phyloP scores from a whole-genome alignment of 2,329 filamentous ascomycete species.

The Penicillium italicum region DNA sequence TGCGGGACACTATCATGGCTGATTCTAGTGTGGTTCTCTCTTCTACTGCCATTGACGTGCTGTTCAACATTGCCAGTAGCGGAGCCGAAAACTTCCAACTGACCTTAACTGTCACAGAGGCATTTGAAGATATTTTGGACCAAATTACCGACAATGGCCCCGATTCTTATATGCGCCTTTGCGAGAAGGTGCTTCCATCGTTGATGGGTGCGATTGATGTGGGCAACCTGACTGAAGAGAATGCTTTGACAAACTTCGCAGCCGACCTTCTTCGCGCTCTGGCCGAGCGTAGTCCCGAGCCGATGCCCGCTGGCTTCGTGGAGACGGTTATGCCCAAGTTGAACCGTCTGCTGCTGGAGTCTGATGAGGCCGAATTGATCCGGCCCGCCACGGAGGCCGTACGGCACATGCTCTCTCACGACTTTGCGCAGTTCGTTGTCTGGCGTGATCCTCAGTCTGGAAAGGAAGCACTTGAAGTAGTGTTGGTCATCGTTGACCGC shows the following conservation, averaged over 20 bases:
- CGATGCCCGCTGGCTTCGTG: slow-evolving; percentile 82
- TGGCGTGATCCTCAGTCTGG: slow-evolving; percentile 76
- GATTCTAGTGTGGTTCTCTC: slow-evolving; percentile 72
- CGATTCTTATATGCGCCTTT: slow-evolving; percentile 72
- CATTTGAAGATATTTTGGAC: slow-evolving; percentile 81
- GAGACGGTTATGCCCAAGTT: slow-evolving; percentile 82
- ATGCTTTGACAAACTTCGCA: slow-evolving; percentile 76
- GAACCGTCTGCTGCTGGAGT: slow-evolving; percentile 74
- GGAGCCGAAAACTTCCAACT: slow-evolving; percentile 89
- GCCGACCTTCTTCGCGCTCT: slow-evolving; percentile 79
- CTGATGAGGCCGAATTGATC: slow-evolving; percentile 81
- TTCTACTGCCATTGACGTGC: slow-evolving; percentile 67
- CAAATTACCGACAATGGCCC: slow-evolving; percentile 61
- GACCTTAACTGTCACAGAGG: slow-evolving; percentile 79
- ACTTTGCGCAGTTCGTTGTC: slow-evolving; percentile 81
- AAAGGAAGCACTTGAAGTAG: slow-evolving; percentile 81
- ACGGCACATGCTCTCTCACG: slow-evolving; percentile 85
- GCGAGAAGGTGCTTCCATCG: slow-evolving; percentile 80
- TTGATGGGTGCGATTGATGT: slow-evolving; percentile 87
- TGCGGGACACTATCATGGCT: slow-evolving; percentile 77
- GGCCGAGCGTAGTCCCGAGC: slow-evolving; percentile 76
- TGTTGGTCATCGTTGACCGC: slow-evolving; percentile 86
- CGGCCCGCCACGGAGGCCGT: slow-evolving; percentile 81
- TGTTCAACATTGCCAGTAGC: slow-evolving; percentile 86
- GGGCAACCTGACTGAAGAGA: slow-evolving; percentile 76